Percentiles rank a stretch among this genome's conserved stretches.
Evolutionary conservation across 2,329 filamentous ascomycete species (phyloP).

Genomic region (Aureobasidium leucospermi): DNA sequence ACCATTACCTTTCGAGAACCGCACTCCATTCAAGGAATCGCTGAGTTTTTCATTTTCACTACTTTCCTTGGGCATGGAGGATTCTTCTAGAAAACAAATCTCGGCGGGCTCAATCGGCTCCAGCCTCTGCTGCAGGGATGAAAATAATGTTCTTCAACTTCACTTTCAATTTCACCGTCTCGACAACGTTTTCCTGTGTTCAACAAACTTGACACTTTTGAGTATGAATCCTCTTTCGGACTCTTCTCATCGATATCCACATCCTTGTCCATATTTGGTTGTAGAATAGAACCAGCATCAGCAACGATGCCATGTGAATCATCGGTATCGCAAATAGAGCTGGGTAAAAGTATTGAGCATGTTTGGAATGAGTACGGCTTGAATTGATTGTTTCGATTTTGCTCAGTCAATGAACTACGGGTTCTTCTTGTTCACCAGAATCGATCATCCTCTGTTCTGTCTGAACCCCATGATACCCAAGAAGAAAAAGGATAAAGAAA

Average conservation of each 20-base stretch:
- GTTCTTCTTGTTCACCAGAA: background rate
- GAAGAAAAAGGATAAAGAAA: background rate
- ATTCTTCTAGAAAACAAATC: background rate
- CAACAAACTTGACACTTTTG: too few species aligned
- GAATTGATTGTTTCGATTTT: background rate
- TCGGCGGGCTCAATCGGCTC: background rate
- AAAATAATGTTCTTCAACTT: background rate
- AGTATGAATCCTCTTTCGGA: too few species aligned
- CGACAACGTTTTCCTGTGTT: too few species aligned
- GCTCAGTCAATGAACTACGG: background rate
- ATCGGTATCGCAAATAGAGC: background rate
- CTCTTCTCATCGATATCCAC: too few species aligned
- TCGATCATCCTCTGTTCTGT: background rate
- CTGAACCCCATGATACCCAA: background rate
- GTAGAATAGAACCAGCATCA: too few species aligned
- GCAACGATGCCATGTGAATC: background rate
- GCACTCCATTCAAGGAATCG: too few species aligned
- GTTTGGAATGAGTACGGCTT: background rate
- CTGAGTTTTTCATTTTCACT: background rate
- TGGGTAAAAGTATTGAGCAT: too few species aligned
- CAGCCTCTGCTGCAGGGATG: background rate
- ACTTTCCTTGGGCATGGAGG: background rate
- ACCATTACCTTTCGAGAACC: too few species aligned
- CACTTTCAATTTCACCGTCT: background rate
- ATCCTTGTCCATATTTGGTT: too few species aligned